Evolutionary conservation across 495 filamentous ascomycete genomes (phyloP).

Genomic region (Penicillium ochrochloron): DNA sequence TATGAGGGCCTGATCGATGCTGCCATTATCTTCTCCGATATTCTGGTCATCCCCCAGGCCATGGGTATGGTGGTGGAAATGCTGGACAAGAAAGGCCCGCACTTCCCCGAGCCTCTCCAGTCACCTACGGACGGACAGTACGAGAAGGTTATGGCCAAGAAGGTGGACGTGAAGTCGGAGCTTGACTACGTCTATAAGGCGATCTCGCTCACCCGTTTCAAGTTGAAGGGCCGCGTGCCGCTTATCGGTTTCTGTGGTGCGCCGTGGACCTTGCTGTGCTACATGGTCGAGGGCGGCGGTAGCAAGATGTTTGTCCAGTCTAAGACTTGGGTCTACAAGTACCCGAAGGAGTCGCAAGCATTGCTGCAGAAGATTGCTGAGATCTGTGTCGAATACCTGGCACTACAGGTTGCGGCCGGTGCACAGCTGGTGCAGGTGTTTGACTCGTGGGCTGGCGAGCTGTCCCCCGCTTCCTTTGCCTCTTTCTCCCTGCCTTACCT

Average conservation of each 20-base stretch:
- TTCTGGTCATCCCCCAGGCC: conserved; percentile 95
- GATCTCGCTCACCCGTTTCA: conserved; percentile 87
- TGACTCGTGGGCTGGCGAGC: conserved; percentile 96
- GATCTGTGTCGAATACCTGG: conserved; percentile 91
- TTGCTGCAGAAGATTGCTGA: conserved; percentile 89
- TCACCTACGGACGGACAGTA: conserved; percentile 82
- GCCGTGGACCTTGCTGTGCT: conserved; percentile 94
- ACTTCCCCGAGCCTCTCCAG: conserved; percentile 84
- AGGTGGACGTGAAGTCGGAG: conserved; percentile 82
- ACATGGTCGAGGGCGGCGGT: conserved; percentile 98
- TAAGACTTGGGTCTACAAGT: conserved; percentile 96
- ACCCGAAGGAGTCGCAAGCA: conserved; percentile 76
- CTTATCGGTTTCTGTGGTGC: conserved; percentile 97
- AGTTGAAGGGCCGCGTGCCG: conserved; percentile 85
- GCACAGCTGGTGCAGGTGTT: conserved; percentile 97
- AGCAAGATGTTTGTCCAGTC: conserved; percentile 88
- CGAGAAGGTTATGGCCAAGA: conserved; percentile 68
- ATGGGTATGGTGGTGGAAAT: conserved; percentile 98
- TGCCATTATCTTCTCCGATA: conserved; percentile 98
- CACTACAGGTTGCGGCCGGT: conserved; percentile 87
- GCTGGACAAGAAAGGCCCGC: conserved; percentile 92
- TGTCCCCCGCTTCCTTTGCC: conserved; percentile 81
- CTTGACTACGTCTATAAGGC: conserved; percentile 95
- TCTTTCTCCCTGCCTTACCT: conserved; percentile 86
- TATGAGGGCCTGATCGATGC: conserved; percentile 91